These are phyloP conservation scores for Parsonsia alboflavescens DNA, from an alignment of 257 asterid species.

Conservation along the genomic window DNA sequence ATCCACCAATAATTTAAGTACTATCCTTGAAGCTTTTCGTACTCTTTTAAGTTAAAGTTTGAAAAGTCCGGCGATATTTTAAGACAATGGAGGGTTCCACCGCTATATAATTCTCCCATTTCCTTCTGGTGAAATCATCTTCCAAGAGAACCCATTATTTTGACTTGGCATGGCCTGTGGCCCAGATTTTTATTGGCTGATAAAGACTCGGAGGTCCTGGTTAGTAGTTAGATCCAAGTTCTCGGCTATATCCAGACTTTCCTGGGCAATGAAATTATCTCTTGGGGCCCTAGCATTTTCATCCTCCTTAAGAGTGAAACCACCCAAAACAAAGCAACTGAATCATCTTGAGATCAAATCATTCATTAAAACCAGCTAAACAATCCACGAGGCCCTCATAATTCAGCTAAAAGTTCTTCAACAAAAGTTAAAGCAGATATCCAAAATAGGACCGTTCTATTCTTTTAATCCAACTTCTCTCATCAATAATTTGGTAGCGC, in stretches of 20 bases:
- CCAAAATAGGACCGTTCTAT: background rate
- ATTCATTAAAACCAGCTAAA: background rate
- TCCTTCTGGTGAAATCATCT: background rate
- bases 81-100: background rate
- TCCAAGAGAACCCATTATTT: background rate
- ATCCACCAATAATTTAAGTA: too few relatives aligned
- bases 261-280: background rate
- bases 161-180: background rate
- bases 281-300: background rate
- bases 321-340: too few relatives aligned
- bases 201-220: background rate
- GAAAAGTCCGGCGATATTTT: background rate
- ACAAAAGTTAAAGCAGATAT: background rate
- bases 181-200: conserved; percentile 10
- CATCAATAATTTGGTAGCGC: background rate
- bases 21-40: too few relatives aligned
- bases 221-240: background rate
- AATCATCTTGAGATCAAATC: too few relatives aligned
- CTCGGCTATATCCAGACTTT: background rate
- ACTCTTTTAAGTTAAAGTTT: too few relatives aligned
- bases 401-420: background rate
- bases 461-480: background rate
- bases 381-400: background rate
- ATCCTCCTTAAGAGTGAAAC: too few relatives aligned
- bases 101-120: background rate